These are phyloP conservation scores for Nicotiana otophora DNA, from an alignment of 257 asterid species.

Conservation along the genomic window DNA sequence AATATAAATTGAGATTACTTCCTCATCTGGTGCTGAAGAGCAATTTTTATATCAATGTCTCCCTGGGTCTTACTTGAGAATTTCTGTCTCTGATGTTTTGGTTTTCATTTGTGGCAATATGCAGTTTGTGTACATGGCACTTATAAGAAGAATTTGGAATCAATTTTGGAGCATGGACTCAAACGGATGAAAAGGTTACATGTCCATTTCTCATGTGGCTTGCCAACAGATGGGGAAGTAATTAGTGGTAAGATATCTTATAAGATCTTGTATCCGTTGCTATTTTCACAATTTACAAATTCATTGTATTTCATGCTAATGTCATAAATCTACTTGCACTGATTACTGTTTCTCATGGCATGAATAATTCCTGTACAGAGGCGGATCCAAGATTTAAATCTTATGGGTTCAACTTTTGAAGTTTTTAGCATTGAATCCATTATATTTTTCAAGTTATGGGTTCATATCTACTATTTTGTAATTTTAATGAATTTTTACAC, in stretches of 20 bases:
- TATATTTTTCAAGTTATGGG: too few species aligned
- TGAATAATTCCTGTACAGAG: not conserved
- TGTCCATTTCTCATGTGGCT: conserved; percentile 87
- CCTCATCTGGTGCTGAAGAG: not conserved
- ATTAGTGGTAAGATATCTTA: conserved; percentile 62
- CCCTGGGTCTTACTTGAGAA: not conserved
- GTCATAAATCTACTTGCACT: not conserved
- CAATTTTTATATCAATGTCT: not conserved
- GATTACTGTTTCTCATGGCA: not conserved
- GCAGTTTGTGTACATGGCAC: conserved; percentile 97
- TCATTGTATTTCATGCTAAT: not conserved
- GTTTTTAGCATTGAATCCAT: too few species aligned
- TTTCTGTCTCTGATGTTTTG: not conserved
- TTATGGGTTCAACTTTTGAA: too few species aligned
- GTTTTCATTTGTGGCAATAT: conserved; percentile 6
- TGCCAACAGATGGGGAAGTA: conserved; percentile 82
- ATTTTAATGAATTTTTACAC: too few species aligned
- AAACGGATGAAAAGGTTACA: conserved; percentile 91
- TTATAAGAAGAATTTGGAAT: conserved; percentile 65
- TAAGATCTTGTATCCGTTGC: conserved; percentile 3
- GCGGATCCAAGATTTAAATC: too few species aligned
- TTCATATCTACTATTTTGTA: too few species aligned
- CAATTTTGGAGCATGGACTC: conserved; percentile 73
- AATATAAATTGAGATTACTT: not conserved
- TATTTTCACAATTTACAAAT: not conserved